phyloP scores from a whole-genome alignment of 176 grass and related monocot species.

The Musa beccarii region DNA sequence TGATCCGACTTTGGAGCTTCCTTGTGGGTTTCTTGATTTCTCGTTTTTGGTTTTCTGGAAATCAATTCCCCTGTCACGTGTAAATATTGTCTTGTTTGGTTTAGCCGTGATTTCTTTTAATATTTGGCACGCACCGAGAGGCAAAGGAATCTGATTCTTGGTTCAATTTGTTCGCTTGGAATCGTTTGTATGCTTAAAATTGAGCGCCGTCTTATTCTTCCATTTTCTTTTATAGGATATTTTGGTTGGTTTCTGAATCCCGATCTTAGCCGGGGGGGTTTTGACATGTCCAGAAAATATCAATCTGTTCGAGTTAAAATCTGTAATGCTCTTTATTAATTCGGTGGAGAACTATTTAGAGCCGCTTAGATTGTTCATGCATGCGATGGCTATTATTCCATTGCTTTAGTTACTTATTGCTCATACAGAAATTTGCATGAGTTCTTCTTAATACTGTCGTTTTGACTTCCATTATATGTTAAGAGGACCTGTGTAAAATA shows the following conservation, averaged over 20 bases:
- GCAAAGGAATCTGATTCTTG: background rate
- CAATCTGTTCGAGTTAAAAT: background rate
- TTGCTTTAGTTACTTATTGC: background rate
- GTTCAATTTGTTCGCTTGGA: background rate
- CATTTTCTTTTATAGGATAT: background rate
- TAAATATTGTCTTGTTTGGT: background rate
- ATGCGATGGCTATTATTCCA: background rate
- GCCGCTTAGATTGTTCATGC: background rate
- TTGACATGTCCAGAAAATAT: background rate
- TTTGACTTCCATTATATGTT: background rate
- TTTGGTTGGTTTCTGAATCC: background rate
- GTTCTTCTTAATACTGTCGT: background rate
- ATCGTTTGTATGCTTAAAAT: slow-evolving; percentile 2
- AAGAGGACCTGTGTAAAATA: background rate
- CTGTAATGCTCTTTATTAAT: background rate
- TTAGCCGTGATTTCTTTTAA: background rate
- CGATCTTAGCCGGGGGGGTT: background rate
- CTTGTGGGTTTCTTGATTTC: background rate
- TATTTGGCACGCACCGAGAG: background rate
- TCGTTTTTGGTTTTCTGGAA: background rate
- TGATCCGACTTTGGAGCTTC: background rate
- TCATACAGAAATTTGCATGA: background rate
- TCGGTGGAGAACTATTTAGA: background rate
- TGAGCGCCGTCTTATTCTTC: background rate
- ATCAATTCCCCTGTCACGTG: background rate